Evolutionary conservation across 2,329 filamentous ascomycete genomes (phyloP).

Genomic region (Paraconiothyrium brasiliense): DNA sequence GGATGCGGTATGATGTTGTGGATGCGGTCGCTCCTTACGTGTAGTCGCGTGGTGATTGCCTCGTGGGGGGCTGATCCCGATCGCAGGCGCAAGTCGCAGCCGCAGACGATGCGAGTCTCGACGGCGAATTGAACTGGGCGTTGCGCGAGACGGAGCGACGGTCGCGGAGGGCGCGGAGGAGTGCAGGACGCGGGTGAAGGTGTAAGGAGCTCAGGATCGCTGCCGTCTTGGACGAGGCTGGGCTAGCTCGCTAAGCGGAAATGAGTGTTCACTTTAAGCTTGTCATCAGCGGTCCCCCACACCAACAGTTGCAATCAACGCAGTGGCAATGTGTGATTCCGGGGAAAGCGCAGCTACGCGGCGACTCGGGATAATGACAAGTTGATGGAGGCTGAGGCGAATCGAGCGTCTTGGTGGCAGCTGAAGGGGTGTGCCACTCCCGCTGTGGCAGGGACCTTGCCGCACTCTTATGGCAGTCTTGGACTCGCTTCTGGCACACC

Average conservation of each 20-base stretch:
- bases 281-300: constrained; percentile 16
- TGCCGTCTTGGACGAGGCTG: constrained; percentile 17
- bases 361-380: constrained; percentile 5
- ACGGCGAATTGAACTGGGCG: constrained; percentile 29
- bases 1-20: constrained; percentile 26
- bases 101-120: constrained; percentile 21
- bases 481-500: constrained; percentile 34
- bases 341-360: constrained; percentile 4
- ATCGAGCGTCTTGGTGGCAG: constrained; percentile 3
- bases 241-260: constrained; percentile 20
- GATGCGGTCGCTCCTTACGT: constrained; percentile 33
- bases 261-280: constrained; percentile 16
- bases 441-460: constrained; percentile 11
- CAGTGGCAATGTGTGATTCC: constrained; percentile 6
- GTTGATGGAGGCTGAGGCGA: not conserved
- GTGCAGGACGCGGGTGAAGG: constrained; percentile 10
- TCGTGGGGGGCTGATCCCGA: constrained; percentile 16
- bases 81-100: constrained; percentile 13
- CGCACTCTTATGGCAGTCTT: constrained; percentile 24
- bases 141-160: constrained; percentile 39
- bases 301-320: constrained; percentile 6
- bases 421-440: constrained; percentile 10
- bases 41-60: constrained; percentile 39
- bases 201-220: constrained; percentile 17
- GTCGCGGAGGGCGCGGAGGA: constrained; percentile 27